Conservation (phyloP, 148 eudicot species). For the Beta vulgaris region DNA sequence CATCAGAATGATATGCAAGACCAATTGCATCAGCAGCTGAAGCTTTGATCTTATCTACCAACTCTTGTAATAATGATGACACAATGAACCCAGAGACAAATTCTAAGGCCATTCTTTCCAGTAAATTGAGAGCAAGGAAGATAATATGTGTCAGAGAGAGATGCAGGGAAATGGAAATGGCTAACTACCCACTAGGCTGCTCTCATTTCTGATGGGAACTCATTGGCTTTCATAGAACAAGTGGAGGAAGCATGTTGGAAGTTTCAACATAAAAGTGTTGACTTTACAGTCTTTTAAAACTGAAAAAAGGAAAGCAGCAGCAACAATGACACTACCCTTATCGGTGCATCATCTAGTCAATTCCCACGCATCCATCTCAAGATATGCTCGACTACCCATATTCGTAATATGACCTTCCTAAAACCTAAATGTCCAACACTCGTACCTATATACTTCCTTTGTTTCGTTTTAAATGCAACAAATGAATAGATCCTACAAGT, state of each 20-base stretch:
- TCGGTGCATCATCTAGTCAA: too few relatives aligned
- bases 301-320: background rate
- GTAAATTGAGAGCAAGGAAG: too few relatives aligned
- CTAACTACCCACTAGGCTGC: background rate
- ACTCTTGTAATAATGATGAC: constrained; percentile 21
- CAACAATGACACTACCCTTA: too few relatives aligned
- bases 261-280: background rate
- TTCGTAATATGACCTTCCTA: too few relatives aligned
- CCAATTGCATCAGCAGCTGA: constrained; percentile 8
- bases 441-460: too few relatives aligned
- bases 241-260: background rate
- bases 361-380: too few relatives aligned
- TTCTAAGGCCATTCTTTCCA: constrained; percentile 17
- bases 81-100: constrained; percentile 13
- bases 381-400: too few relatives aligned
- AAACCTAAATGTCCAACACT: too few relatives aligned
- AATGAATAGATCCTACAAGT: too few relatives aligned
- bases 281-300: background rate
- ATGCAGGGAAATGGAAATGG: background rate
- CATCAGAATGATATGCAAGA: constrained; percentile 11
- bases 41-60: constrained; percentile 20
- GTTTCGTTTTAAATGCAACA: too few relatives aligned
- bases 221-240: background rate
- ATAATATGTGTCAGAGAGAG: too few relatives aligned
- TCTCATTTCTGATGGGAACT: background rate